phyloP scores from a whole-genome alignment of 805 yeast species.

The Candida corydali region DNA sequence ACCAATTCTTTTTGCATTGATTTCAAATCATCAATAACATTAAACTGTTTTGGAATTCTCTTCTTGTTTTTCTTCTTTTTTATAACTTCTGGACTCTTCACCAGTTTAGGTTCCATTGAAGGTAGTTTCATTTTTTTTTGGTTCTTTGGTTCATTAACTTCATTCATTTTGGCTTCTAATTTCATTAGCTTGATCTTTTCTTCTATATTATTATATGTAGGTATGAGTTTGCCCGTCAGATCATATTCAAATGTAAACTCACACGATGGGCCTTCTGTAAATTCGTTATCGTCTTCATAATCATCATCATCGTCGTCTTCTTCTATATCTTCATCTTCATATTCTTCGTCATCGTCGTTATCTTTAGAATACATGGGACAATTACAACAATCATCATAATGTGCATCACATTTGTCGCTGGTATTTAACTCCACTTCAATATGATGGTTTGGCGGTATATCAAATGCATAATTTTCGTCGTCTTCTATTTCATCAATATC shows the following conservation, averaged over 20 bases:
- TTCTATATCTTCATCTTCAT: conserved; percentile 12
- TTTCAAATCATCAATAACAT: conserved; percentile 2
- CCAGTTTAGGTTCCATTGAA: neutral
- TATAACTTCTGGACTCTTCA: neutral
- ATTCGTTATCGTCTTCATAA: conserved; percentile 14
- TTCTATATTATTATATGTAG: conserved; percentile 36
- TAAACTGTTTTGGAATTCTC: conserved; percentile 16
- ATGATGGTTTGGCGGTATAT: conserved; percentile 29
- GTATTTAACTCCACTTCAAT: conserved; percentile 39
- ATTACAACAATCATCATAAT: conserved; percentile 23
- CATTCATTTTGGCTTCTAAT: conserved; percentile 16
- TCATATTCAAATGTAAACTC: conserved; percentile 45
- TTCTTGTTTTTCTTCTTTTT: conserved; percentile 7
- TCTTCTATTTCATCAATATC: conserved; percentile 33
- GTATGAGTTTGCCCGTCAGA: conserved; percentile 35
- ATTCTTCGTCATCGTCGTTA: conserved; percentile 12
- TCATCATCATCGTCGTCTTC: conserved; percentile 13
- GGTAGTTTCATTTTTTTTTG: conserved; percentile 9
- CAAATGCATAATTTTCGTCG: conserved; percentile 23
- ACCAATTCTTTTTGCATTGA: conserved; percentile 3
- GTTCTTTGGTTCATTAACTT: conserved; percentile 1
- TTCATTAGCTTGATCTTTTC: conserved; percentile 33
- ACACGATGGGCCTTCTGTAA: conserved; percentile 37
- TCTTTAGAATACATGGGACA: conserved; percentile 17
- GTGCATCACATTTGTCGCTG: conserved; percentile 27